Evolutionary conservation across 208 protist genomes (phyloP), one percentile per base, ranked within the genome.

Genomic region (Acanthamoeba polyphaga): DNA sequence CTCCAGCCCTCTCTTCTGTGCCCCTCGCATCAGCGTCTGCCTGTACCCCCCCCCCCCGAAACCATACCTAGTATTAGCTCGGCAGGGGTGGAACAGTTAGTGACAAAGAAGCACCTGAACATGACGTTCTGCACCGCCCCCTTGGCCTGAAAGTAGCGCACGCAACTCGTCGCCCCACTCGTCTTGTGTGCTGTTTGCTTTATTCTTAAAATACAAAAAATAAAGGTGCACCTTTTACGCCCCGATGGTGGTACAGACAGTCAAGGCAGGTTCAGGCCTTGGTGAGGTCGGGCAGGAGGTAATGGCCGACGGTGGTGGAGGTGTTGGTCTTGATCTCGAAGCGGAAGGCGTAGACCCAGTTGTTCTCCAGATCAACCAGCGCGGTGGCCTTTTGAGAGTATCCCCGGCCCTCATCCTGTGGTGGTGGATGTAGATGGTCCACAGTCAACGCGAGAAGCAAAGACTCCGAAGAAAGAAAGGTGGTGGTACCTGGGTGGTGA

Each of bases 301-400:
- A 89, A 12, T 89, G 24, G 32, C 22, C 82, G 82, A 38, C 29
- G 49, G 82, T 15, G 32, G 17, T 64, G 82, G 82, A 89, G 43
- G 46, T 89, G 24, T 58, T 89, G 51, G 82, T 89, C 58, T 89
- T n/a, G 53, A 89, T 66, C 15, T 89, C 53, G 51, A 89, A 89
- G 53, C 82, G 82, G 49, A 89, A 13, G 29, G 82, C 82, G 82
- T 89, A 89, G 58, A 89, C 82, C 53, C 58, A 89, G 82, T 89
- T 58, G 53, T 89, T 66, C 82, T 89, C 82, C 34, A 89, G 58
- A 19, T 89, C 82, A 13, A 89, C 51, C 19, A 89, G 58, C 19
- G 82, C 82, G 9, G 82, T 89, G 53, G 51, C 15, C 34, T 53
- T 89, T 0, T 46, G n/a, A 3, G 49, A 68, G 51, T 64, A 64